A percentile compares a stretch with the other conserved stretches of the same genome.
phyloP scores from a whole-genome alignment of 2,329 filamentous ascomycete genomes.

The Akanthomyces uredinophilus region DNA sequence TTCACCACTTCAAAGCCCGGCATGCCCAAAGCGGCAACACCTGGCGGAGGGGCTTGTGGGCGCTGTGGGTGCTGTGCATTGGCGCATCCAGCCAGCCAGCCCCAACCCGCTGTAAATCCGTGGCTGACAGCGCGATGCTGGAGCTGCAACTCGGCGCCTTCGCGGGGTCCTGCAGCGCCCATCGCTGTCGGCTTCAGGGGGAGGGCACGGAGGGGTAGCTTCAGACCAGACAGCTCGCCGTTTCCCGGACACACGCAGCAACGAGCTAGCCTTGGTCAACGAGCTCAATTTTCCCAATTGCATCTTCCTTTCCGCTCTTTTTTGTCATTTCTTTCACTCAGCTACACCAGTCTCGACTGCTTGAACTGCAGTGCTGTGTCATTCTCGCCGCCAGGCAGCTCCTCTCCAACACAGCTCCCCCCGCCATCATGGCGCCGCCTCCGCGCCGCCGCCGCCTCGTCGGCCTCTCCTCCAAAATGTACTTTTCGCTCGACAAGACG shows the following conservation, averaged over 20 bases:
- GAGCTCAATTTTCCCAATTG: too few relatives aligned
- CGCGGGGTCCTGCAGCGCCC: background rate
- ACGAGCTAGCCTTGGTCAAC: too few relatives aligned
- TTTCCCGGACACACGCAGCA: background rate
- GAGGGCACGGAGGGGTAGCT: background rate
- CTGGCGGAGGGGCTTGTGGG: background rate
- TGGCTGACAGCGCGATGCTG: background rate
- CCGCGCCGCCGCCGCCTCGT: slow-evolving; percentile 55
- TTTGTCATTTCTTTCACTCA: too few relatives aligned
- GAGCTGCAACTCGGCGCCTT: background rate
- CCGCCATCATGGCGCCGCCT: slow-evolving; percentile 21
- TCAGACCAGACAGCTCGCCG: background rate
- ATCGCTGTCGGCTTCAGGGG: background rate
- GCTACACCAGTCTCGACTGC: background rate
- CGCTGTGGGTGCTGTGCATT: background rate
- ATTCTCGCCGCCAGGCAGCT: background rate
- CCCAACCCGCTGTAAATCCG: slow-evolving; percentile 5
- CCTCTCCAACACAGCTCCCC: background rate
- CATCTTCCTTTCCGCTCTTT: too few relatives aligned
- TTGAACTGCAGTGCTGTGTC: background rate
- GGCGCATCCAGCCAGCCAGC: background rate
- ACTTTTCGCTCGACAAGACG: slow-evolving; percentile 65
- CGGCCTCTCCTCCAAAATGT: slow-evolving; percentile 74
- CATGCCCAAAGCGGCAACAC: slow-evolving; percentile 14
- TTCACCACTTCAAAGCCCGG: slow-evolving; percentile 6